Conservation (phyloP, 768 basidiomycete species). For the Cyathus striatus region DNA sequence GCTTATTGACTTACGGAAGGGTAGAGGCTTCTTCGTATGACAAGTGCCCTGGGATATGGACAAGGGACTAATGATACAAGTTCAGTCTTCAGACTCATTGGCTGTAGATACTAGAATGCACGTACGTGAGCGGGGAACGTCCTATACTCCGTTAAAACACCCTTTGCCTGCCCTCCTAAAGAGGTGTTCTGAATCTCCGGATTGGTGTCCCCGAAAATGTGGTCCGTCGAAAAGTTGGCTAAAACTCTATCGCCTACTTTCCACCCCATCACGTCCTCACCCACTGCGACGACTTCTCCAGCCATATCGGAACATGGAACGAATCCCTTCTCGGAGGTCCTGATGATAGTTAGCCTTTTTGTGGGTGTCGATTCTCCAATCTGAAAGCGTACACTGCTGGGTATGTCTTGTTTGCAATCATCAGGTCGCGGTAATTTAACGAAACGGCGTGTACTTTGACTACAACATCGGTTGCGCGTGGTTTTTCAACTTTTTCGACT, state of each 20-base stretch:
- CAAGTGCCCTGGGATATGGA: conserved; percentile 50
- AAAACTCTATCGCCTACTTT: conserved; percentile 50
- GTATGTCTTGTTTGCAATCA: too few species aligned
- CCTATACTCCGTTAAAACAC: conserved; percentile 50
- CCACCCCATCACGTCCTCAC: too few species aligned
- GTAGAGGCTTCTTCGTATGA: too few species aligned
- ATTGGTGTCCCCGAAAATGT: conserved; percentile 37
- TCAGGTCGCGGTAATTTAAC: conserved; percentile 54
- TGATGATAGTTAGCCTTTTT: neutral
- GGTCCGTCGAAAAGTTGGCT: conserved; percentile 45
- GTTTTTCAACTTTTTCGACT: conserved; percentile 19
- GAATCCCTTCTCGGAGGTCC: conserved; percentile 9
- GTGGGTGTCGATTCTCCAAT: conserved; percentile 14
- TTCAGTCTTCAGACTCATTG: too few species aligned
- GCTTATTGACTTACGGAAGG: too few species aligned
- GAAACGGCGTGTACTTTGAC: conserved; percentile 55
- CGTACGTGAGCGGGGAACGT: too few species aligned
- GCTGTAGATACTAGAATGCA: too few species aligned
- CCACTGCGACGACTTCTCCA: too few species aligned
- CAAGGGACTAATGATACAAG: conserved; percentile 32
- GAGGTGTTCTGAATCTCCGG: conserved; percentile 24
- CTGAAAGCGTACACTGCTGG: conserved; percentile 31
- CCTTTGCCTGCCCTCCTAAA: conserved; percentile 44
- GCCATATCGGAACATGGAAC: too few species aligned
- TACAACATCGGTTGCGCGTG: conserved; percentile 43